Evolutionary conservation across 1,139 yeast species (phyloP).

Genomic region (Candida sanyaensis): DNA sequence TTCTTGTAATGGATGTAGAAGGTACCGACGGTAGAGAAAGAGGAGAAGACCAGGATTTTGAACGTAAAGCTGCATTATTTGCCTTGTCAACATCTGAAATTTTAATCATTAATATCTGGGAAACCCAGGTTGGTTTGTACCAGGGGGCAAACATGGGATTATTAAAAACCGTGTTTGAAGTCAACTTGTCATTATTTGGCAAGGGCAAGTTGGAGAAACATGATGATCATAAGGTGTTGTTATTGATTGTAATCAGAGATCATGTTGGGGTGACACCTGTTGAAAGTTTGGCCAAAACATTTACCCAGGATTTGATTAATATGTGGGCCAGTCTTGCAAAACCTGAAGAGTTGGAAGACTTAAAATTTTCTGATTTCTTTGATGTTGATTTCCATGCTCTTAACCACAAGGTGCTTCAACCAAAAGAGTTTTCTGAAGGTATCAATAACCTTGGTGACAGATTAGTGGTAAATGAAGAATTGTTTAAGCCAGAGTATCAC

Average conservation of each 20-base stretch:
- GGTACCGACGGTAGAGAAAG: slow-evolving; percentile 98
- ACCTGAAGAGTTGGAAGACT: slow-evolving; percentile 60
- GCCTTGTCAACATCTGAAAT: slow-evolving; percentile 92
- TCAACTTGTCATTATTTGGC: slow-evolving; percentile 80
- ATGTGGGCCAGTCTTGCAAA: slow-evolving; percentile 81
- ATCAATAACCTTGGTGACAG: slow-evolving; percentile 66
- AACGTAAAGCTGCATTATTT: slow-evolving; percentile 92
- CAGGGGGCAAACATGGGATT: slow-evolving; percentile 98
- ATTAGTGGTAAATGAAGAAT: slow-evolving; percentile 38
- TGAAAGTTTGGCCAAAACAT: slow-evolving; percentile 65
- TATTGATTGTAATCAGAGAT: slow-evolving; percentile 89
- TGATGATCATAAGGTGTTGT: slow-evolving; percentile 63
- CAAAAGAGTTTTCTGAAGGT: slow-evolving; percentile 67
- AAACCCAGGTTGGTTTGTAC: slow-evolving; percentile 92
- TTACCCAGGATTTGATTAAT: slow-evolving; percentile 66
- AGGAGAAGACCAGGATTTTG: slow-evolving; percentile 98
- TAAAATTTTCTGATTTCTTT: slow-evolving; percentile 71
- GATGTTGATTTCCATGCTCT: slow-evolving; percentile 82
- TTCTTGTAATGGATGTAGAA: slow-evolving; percentile 94
- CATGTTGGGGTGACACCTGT: slow-evolving; percentile 88
- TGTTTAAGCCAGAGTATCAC: slow-evolving; percentile 74
- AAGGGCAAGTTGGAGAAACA: slow-evolving; percentile 32
- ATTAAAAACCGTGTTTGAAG: slow-evolving; percentile 93
- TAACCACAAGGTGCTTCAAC: slow-evolving; percentile 82
- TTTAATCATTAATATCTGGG: slow-evolving; percentile 93